Evolutionary conservation across 495 filamentous ascomycete species (phyloP).

Genomic region (Lepidopterella palustris): DNA sequence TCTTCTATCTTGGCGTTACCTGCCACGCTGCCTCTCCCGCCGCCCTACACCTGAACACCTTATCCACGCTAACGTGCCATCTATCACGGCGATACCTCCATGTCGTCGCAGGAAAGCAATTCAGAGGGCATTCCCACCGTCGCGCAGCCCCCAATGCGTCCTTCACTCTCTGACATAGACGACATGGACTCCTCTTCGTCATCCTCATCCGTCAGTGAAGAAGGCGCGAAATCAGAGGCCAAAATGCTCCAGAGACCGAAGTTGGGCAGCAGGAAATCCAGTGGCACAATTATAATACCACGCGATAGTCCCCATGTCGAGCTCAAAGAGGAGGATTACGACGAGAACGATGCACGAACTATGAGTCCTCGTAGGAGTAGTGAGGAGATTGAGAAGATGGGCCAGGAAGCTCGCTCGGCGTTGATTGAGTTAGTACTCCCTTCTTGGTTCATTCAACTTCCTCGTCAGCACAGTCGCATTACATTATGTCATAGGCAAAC

Average conservation of each 20-base stretch:
- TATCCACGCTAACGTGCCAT: neutral
- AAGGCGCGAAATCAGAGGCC: constrained; percentile 11
- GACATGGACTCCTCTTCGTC: constrained; percentile 17
- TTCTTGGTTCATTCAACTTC: constrained; percentile 8
- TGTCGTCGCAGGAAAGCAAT: neutral
- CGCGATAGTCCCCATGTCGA: constrained; percentile 64
- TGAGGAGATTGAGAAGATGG: constrained; percentile 78
- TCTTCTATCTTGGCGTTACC: neutral
- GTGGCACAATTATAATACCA: constrained; percentile 74
- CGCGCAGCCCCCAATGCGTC: neutral
- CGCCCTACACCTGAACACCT: neutral
- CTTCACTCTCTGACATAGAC: neutral
- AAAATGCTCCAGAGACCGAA: constrained; percentile 16
- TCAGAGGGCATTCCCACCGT: neutral
- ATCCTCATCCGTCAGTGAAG: constrained; percentile 17
- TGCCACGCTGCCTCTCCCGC: neutral
- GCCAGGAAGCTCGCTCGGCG: constrained; percentile 65
- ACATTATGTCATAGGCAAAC: neutral
- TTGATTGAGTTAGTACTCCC: constrained; percentile 53
- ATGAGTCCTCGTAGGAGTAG: constrained; percentile 93
- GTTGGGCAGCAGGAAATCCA: constrained; percentile 61
- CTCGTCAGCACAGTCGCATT: neutral
- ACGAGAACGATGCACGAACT: constrained; percentile 78
- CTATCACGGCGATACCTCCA: neutral
- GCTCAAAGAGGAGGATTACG: constrained; percentile 59